Evolutionary conservation across 306 rosid species (phyloP).

Genomic region (Prunus armeniaca): DNA sequence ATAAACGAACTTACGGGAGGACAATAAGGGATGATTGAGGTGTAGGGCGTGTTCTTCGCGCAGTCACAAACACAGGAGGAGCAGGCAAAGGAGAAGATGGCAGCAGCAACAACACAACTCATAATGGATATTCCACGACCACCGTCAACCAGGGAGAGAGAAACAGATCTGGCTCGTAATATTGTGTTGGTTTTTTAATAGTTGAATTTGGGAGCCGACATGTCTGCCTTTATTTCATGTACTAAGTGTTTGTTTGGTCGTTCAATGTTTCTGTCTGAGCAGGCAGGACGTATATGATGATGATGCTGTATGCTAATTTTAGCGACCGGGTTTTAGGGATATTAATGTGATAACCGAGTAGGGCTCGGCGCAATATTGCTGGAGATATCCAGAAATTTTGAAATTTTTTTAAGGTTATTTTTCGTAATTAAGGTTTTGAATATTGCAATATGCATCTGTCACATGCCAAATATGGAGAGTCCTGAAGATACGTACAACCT

Average conservation of each 20-base stretch:
- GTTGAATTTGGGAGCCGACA: not conserved
- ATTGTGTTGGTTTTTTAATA: not conserved
- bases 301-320: not conserved
- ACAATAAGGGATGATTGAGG: not conserved
- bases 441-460: not conserved
- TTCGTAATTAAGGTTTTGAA: not conserved
- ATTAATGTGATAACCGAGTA: slow-evolving; percentile 8
- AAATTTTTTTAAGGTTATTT: not conserved
- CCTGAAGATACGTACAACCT: not conserved
- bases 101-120: not conserved
- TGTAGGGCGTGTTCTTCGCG: not conserved
- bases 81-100: not conserved
- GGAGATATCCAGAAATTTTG: not conserved
- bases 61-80: not conserved
- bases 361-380: not conserved
- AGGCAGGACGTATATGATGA: not conserved
- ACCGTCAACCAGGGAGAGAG: not conserved
- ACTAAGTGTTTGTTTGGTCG: not conserved
- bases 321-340: slow-evolving; percentile 19
- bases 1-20: not conserved
- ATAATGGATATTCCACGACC: not conserved
- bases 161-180: not conserved
- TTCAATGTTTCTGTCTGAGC: not conserved
- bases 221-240: not conserved
- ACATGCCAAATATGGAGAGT: not conserved